These are phyloP conservation scores for Magnusiomyces fungicola DNA, from an alignment of 1,139 yeast genomes.

Conservation along the genomic window DNA sequence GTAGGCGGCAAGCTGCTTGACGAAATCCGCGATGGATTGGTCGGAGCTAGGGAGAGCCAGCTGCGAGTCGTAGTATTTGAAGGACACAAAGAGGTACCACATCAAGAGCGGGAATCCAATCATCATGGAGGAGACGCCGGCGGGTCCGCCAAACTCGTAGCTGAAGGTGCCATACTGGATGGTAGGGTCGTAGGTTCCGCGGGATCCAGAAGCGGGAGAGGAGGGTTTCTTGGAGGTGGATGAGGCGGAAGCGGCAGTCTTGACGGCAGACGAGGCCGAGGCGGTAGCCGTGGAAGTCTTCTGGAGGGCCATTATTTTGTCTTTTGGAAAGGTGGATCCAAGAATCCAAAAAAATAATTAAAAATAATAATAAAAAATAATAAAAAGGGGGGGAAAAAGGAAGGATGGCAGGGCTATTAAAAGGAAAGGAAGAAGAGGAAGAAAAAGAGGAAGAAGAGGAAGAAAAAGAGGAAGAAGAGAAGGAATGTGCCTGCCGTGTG, in stretches of 20 bases:
- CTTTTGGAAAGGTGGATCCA: too few relatives aligned
- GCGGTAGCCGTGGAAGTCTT: too few relatives aligned
- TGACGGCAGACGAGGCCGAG: background rate
- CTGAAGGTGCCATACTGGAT: constrained; percentile 15
- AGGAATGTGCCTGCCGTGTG: too few relatives aligned
- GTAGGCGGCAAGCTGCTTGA: constrained; percentile 38
- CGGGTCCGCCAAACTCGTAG: constrained; percentile 90
- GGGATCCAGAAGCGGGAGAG: too few relatives aligned
- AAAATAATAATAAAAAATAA: too few relatives aligned
- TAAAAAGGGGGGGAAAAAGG: background rate
- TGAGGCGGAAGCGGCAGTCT: too few relatives aligned
- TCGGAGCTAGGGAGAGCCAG: constrained; percentile 61
- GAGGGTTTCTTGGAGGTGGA: too few relatives aligned
- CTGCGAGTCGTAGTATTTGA: constrained; percentile 66
- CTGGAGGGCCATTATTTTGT: too few relatives aligned
- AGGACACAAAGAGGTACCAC: constrained; percentile 96
- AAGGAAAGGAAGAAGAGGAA: background rate
- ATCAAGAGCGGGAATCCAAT: constrained; percentile 83
- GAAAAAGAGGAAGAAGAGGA: background rate
- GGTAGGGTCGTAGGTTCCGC: constrained; percentile 11
- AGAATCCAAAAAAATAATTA: too few relatives aligned
- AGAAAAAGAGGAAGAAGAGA: background rate
- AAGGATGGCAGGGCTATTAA: background rate
- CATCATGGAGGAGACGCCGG: constrained; percentile 93
- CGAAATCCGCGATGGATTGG: constrained; percentile 54